Base-by-base conservation (phyloP, 148 eudicot species). In the Chenopodium formosanum region DNA sequence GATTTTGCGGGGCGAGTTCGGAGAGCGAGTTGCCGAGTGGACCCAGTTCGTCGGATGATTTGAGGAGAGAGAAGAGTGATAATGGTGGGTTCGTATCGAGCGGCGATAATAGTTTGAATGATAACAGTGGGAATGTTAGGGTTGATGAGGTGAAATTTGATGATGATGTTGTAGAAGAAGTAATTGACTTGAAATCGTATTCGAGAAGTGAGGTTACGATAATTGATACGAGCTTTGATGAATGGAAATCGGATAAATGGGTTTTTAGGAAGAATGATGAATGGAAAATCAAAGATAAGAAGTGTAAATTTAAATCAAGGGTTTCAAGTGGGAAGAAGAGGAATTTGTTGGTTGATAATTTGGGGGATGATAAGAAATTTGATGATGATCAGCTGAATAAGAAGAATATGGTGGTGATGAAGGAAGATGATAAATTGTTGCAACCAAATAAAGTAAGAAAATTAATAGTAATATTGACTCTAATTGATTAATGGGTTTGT, bases 281-380 rank as follows among this genome's bases (percentile, higher is more conserved):
- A 81, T 95, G 98, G 98, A 91, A 88, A 60, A 90, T 93, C 76
- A 86, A 90, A 17, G 97, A 95, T 80, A 91, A 90, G 87, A 91
- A 86, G 81, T 40, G 82, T 52, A 86, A 86, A 19, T 16, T 2
- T n/a, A 68, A 74, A 84, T 77, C 82, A 5, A 73, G 47, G 72
- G 85, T 63, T 27, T 72, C 50, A 56, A 81, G 31, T 40, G 84
- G 81, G 67, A 84, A 79, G 40, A 91, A 91, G 89, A 88, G 90
- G 86, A 90, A 86, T 74, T 74, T 52, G 44, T 65, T 73, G 53
- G 73, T 46, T 40, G 63, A 63, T 75, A 50, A 73, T 25, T 48
- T 63, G 70, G 81, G 47, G 20, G 70, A 65, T 68, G 67, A 69
- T 68, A 84, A 64, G 56, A 83, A 76, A 66, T 70, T 8, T 66